Conservation (phyloP, 257 asterid species). For the Salvia hispanica region DNA sequence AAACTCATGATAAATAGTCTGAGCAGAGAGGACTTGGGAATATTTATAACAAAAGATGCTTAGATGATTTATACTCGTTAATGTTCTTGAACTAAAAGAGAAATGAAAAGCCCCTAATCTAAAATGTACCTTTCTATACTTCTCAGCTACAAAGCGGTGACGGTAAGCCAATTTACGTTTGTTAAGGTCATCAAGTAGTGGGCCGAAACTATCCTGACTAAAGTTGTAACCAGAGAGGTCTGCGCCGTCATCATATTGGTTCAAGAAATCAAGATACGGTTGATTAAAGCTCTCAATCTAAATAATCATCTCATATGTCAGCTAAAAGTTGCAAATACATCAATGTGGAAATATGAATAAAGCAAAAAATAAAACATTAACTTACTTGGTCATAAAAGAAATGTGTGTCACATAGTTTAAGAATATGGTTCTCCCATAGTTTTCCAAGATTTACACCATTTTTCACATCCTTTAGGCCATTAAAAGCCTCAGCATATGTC, state of each 20-base stretch:
- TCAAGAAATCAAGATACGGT: constrained; percentile 72
- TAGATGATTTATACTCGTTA: too few relatives aligned
- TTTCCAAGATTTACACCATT: constrained; percentile 72
- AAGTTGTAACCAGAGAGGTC: constrained; percentile 78
- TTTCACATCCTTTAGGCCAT: constrained; percentile 64
- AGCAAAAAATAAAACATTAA: neutral
- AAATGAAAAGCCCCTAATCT: too few relatives aligned
- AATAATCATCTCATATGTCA: constrained; percentile 29
- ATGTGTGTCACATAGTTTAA: constrained; percentile 71
- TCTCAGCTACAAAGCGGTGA: constrained; percentile 64
- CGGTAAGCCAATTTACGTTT: constrained; percentile 82
- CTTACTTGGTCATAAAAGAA: constrained; percentile 87
- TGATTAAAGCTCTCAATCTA: constrained; percentile 82
- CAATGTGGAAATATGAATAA: neutral
- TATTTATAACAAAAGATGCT: neutral
- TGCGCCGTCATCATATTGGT: constrained; percentile 65
- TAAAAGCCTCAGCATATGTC: constrained; percentile 68
- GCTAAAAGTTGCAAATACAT: constrained; percentile 24
- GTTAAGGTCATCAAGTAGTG: constrained; percentile 59
- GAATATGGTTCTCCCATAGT: constrained; percentile 86
- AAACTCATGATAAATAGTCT: constrained; percentile 18
- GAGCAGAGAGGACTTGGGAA: neutral
- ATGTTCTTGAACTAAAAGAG: neutral
- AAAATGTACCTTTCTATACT: constrained; percentile 68
- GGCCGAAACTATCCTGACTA: constrained; percentile 63